Conservation (phyloP, 1,284 basidiomycete species). For the Ustilago hordei region DNA sequence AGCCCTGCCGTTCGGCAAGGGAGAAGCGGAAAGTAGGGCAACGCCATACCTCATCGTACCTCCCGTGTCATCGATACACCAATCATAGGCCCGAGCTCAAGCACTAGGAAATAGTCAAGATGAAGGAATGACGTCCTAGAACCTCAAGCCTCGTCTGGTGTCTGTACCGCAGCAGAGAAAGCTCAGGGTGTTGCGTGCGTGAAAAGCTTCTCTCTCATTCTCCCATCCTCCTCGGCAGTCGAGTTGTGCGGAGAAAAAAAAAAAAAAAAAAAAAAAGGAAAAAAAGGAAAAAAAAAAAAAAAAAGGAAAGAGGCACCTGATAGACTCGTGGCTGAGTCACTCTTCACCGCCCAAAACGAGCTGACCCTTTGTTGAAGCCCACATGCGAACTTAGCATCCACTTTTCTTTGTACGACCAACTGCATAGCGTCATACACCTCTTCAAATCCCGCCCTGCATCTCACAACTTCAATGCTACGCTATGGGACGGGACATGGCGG, state of each 20-base stretch:
- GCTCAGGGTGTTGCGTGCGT: slow-evolving; percentile 1
- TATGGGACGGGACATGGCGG: too few relatives aligned
- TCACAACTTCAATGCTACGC: too few relatives aligned
- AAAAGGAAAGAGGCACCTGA: slow-evolving; percentile 5
- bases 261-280: too few relatives aligned
- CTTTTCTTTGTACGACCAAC: too few relatives aligned
- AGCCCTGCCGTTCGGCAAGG: not conserved
- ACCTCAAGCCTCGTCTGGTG: not conserved
- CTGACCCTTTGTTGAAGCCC: not conserved
- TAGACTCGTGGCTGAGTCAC: slow-evolving; percentile 19
- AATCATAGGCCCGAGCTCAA: not conserved
- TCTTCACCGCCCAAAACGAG: not conserved
- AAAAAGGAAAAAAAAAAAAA: not conserved
- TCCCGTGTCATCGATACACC: not conserved
- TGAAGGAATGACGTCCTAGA: slow-evolving; percentile 13
- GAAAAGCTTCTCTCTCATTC: not conserved
- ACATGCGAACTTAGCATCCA: too few relatives aligned
- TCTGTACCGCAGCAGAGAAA: not conserved
- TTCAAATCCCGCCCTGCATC: too few relatives aligned
- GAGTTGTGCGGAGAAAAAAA: slow-evolving; percentile 9
- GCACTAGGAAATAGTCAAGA: not conserved
- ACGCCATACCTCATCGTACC: slow-evolving; percentile 20
- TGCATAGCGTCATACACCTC: not conserved
- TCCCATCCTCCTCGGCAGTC: not conserved
- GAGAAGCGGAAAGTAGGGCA: slow-evolving; percentile 9